A percentile compares a stretch with the other conserved stretches of the same genome.
Evolutionary conservation across 345 rosid genomes (phyloP).

Genomic region (Geranium brycei): DNA sequence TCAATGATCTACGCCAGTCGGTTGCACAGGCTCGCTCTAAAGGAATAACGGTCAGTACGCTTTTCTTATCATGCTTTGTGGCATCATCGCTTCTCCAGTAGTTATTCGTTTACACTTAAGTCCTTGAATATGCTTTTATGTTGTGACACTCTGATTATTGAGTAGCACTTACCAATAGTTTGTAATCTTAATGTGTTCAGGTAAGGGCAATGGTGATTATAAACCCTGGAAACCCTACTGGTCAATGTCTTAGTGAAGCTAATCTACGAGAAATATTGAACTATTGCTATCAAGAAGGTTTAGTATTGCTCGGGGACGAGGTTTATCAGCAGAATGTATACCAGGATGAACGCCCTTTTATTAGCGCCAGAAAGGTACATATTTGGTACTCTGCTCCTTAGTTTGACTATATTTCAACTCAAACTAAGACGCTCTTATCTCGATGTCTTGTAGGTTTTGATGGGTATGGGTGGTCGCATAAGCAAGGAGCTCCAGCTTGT

Average conservation of each 20-base stretch:
- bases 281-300: slow-evolving; percentile 65
- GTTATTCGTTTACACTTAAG: neutral
- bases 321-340: slow-evolving; percentile 96
- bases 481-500: slow-evolving; percentile 88
- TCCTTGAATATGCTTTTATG: neutral
- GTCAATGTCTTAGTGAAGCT: slow-evolving; percentile 91
- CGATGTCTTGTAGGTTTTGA: slow-evolving; percentile 41
- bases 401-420: neutral
- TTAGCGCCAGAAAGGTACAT: slow-evolving; percentile 74
- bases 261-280: slow-evolving; percentile 70
- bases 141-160: neutral
- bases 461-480: slow-evolving; percentile 76
- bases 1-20: slow-evolving; percentile 58
- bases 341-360: slow-evolving; percentile 90
- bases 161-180: too few relatives aligned
- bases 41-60: slow-evolving; percentile 69
- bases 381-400: slow-evolving; percentile 4
- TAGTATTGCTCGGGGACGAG: slow-evolving; percentile 89
- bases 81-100: neutral
- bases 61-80: slow-evolving; percentile 8
- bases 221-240: slow-evolving; percentile 99
- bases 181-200: slow-evolving; percentile 22
- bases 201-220: slow-evolving; percentile 96
- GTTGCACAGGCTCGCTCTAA: slow-evolving; percentile 65
- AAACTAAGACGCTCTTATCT: neutral